These are phyloP conservation scores for Sarocladium kiliense DNA, from an alignment of 2,329 filamentous ascomycete species.

Conservation along the genomic window DNA sequence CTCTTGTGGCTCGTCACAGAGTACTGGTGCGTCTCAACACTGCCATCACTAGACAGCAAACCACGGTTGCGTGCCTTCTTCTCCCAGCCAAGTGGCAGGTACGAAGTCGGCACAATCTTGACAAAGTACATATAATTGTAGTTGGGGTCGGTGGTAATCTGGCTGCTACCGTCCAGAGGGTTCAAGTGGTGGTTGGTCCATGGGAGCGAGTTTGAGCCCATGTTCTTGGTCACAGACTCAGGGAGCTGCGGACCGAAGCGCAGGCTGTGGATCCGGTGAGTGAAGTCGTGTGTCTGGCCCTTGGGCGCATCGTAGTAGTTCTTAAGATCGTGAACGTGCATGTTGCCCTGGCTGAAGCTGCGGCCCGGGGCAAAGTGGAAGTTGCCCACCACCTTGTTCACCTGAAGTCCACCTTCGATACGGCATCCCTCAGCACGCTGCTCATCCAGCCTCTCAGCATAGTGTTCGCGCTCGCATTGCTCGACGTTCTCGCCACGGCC, in stretches of 20 bases:
- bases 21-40: conserved; percentile 96
- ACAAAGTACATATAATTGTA: conserved; percentile 99
- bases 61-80: conserved; percentile 50
- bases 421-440: conserved; percentile 92
- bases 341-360: conserved; percentile 91
- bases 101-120: conserved; percentile 95
- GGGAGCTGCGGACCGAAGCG: conserved; percentile 91
- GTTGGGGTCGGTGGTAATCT: conserved; percentile 73
- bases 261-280: conserved; percentile 80
- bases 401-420: conserved; percentile 83
- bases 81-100: conserved; percentile 87
- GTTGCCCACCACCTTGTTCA: conserved; percentile 98
- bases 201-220: conserved; percentile 43
- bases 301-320: conserved; percentile 80
- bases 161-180: conserved; percentile 75
- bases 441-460: conserved; percentile 78
- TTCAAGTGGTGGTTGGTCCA: conserved; percentile 93
- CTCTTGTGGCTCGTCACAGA: conserved; percentile 95
- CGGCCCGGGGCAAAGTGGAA: conserved; percentile 97
- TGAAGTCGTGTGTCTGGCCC: conserved; percentile 74
- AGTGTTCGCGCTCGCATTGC: conserved; percentile 93
- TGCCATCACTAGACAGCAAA: conserved; percentile 61
- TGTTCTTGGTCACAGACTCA: conserved; percentile 58
- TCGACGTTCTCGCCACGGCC: conserved; percentile 88
- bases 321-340: conserved; percentile 96